A percentile compares a stretch with the other conserved stretches of the same genome.
Conservation (phyloP, 139 green algal species). For the Chlorella sorokiniana region DNA sequence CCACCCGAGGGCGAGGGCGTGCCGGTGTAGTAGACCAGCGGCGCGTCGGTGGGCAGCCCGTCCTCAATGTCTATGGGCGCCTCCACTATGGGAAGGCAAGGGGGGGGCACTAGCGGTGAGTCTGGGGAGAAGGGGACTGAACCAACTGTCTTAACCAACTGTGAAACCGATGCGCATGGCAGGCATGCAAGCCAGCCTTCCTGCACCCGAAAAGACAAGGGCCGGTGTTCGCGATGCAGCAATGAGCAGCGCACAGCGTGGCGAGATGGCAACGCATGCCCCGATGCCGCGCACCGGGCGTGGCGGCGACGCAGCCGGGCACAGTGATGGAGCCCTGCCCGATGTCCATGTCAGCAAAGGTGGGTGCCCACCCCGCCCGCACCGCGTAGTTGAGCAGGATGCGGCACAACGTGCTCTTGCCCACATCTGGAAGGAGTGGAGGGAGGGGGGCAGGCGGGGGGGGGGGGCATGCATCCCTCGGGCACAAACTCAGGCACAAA, state of each 20-base stretch:
- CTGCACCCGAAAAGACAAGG: no score
- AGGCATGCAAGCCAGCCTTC: no score
- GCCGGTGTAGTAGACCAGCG: conserved; percentile 90
- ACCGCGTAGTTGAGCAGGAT: conserved; percentile 92
- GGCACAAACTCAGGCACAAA: no score
- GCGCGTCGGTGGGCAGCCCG: conserved; percentile 69
- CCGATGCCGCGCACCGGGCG: conserved; percentile 40
- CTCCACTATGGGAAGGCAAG: conserved; percentile 62
- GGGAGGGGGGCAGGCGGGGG: background rate
- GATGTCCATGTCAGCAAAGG: conserved; percentile 90
- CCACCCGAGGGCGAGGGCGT: conserved; percentile 57
- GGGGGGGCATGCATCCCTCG: no score
- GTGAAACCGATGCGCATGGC: no score
- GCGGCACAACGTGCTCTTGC: conserved; percentile 83
- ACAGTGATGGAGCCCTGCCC: conserved; percentile 85
- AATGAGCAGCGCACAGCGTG: no score
- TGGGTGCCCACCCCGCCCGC: conserved; percentile 68
- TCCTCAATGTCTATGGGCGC: conserved; percentile 76
- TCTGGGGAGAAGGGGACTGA: no score
- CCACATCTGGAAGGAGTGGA: conserved; percentile 60
- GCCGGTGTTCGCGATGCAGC: no score
- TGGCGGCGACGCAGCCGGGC: conserved; percentile 84
- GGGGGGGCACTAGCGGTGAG: no score
- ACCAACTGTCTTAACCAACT: no score
- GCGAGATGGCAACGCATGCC: background rate